A percentile compares a stretch with the other conserved stretches of the same genome.
phyloP scores from a whole-genome alignment of 495 filamentous ascomycete species.

The Aspergillus ostianus region DNA sequence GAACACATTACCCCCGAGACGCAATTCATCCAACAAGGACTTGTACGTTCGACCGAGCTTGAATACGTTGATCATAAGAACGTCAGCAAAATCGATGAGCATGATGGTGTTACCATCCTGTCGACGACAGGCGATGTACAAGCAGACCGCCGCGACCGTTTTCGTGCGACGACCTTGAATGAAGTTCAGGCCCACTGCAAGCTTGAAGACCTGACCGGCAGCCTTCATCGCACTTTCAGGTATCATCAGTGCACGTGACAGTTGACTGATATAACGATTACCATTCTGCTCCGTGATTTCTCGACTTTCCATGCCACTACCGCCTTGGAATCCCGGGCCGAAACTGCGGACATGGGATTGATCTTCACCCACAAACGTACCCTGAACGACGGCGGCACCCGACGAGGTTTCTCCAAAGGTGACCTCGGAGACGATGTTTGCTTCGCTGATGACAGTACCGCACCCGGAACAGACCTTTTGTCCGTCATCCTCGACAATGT shows the following conservation, averaged over 20 bases:
- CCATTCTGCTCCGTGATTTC: constrained; percentile 71
- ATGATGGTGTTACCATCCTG: constrained; percentile 63
- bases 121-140: constrained; percentile 81
- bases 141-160: constrained; percentile 77
- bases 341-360: constrained; percentile 65
- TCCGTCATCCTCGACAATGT: constrained; percentile 54
- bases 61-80: constrained; percentile 82
- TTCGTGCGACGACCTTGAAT: constrained; percentile 83
- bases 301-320: constrained; percentile 58
- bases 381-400: constrained; percentile 89
- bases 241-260: constrained; percentile 54
- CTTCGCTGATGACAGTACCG: constrained; percentile 75
- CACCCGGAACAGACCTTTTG: constrained; percentile 72
- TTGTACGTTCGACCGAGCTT: constrained; percentile 83
- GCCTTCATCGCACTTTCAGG: constrained; percentile 56
- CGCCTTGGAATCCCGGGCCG: constrained; percentile 55
- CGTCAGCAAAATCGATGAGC: constrained; percentile 94
- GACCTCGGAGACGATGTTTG: constrained; percentile 87
- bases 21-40: constrained; percentile 65
- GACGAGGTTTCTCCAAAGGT: constrained; percentile 79
- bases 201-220: constrained; percentile 71
- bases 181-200: constrained; percentile 73
- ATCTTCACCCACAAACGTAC: constrained; percentile 79
- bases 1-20: constrained; percentile 48
- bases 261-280: constrained; percentile 50